A percentile compares a stretch with the other conserved stretches of the same genome.
Conservation (phyloP, 345 rosid species). For the Populus simonii region DNA sequence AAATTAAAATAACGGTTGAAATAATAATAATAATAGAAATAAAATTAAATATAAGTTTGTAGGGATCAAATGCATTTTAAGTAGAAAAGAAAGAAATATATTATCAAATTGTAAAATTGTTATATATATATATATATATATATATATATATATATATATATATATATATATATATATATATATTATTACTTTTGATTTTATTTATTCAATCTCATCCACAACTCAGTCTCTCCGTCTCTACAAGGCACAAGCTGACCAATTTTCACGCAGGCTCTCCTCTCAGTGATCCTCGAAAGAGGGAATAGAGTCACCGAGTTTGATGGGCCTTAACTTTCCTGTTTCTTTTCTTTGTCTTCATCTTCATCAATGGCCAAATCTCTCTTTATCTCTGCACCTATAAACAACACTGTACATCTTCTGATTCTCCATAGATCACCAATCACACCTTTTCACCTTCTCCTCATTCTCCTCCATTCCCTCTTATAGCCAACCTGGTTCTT, state of each 20-base stretch:
- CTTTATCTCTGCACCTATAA: background rate
- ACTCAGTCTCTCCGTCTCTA: background rate
- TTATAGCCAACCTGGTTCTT: constrained; percentile 39
- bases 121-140: too few species aligned
- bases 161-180: too few species aligned
- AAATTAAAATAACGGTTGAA: too few species aligned
- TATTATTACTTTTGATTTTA: too few species aligned
- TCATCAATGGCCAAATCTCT: constrained; percentile 21
- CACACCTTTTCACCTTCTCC: constrained; percentile 63
- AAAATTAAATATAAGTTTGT: too few species aligned
- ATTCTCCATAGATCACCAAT: constrained; percentile 50
- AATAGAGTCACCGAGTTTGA: background rate
- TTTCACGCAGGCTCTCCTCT: background rate
- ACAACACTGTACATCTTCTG: background rate
- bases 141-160: too few species aligned
- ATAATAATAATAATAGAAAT: too few species aligned
- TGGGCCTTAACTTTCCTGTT: constrained; percentile 11
- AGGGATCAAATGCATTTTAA: too few species aligned
- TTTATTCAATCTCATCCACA: background rate
- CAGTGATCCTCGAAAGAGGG: background rate
- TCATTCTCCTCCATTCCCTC: constrained; percentile 78
- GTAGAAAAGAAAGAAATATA: too few species aligned
- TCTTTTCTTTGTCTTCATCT: background rate
- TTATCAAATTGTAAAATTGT: too few species aligned
- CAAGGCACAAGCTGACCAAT: background rate